phyloP scores from a whole-genome alignment of 768 basidiomycete genomes.

The Suillus plorans region DNA sequence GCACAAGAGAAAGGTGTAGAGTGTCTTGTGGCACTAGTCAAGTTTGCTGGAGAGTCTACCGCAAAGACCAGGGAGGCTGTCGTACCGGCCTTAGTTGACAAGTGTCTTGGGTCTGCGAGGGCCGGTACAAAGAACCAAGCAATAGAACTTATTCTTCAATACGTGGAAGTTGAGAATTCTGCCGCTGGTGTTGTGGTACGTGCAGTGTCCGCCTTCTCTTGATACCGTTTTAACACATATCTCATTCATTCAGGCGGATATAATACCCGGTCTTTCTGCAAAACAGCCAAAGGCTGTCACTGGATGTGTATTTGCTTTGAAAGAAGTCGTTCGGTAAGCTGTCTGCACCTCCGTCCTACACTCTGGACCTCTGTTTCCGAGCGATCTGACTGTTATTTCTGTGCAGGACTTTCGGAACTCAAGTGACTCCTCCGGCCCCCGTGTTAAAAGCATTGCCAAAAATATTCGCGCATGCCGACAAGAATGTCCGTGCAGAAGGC shows the following conservation, averaged over 20 bases:
- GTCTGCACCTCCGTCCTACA: not conserved
- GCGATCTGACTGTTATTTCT: slow-evolving; percentile 5
- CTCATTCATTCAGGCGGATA: slow-evolving; percentile 53
- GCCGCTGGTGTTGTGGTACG: slow-evolving; percentile 87
- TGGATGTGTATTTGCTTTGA: slow-evolving; percentile 71
- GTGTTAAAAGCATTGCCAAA: slow-evolving; percentile 88
- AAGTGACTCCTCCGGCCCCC: slow-evolving; percentile 69
- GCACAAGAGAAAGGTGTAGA: slow-evolving; percentile 98
- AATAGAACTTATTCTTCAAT: slow-evolving; percentile 82
- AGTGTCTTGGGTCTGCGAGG: slow-evolving; percentile 89
- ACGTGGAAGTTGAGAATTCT: slow-evolving; percentile 90
- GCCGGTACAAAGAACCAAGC: slow-evolving; percentile 89
- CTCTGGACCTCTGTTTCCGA: not conserved
- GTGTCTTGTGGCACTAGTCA: slow-evolving; percentile 80
- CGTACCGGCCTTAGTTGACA: slow-evolving; percentile 92
- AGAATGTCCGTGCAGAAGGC: slow-evolving; percentile 93
- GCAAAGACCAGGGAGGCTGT: slow-evolving; percentile 79
- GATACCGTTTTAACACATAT: slow-evolving; percentile 26
- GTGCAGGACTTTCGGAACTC: slow-evolving; percentile 73
- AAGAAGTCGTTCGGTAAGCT: slow-evolving; percentile 80
- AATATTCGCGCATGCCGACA: slow-evolving; percentile 94
- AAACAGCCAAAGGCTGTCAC: slow-evolving; percentile 96
- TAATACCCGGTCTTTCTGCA: slow-evolving; percentile 81
- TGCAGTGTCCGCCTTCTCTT: slow-evolving; percentile 34
- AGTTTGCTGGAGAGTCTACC: slow-evolving; percentile 87